Percentiles rank a stretch among this genome's conserved stretches.
These are phyloP conservation scores for Dendrobium huoshanense DNA, from an alignment of 106 monocot genomes.

Conservation along the genomic window DNA sequence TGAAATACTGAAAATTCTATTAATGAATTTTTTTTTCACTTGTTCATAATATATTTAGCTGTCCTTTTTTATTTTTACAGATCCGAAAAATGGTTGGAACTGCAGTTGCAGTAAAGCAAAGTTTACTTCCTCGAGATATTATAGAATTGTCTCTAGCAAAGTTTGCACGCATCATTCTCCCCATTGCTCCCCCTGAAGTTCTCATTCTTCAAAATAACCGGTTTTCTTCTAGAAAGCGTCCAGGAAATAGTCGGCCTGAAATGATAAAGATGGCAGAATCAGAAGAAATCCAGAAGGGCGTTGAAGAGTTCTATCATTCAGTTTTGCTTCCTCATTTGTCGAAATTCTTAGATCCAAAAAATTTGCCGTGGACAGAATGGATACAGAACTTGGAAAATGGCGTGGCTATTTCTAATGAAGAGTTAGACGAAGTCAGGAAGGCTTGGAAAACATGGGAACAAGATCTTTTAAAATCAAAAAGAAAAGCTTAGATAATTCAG, in stretches of 20 bases:
- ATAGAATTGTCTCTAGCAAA: constrained; percentile 69
- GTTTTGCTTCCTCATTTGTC: constrained; percentile 55
- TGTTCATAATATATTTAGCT: too few species aligned
- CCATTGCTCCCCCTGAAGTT: constrained; percentile 80
- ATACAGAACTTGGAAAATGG: constrained; percentile 51
- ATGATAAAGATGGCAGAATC: constrained; percentile 54
- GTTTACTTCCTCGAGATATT: constrained; percentile 62
- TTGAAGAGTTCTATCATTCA: constrained; percentile 51
- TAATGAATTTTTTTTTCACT: too few species aligned
- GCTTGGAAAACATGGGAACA: constrained; percentile 65
- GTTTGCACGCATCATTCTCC: constrained; percentile 77
- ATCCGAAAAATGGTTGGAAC: constrained; percentile 97
- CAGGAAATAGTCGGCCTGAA: constrained; percentile 51
- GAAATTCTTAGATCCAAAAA: constrained; percentile 69
- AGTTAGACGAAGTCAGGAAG: constrained; percentile 60
- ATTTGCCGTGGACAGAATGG: constrained; percentile 77
- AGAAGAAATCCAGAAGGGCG: constrained; percentile 41
- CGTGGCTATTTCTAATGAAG: constrained; percentile 48
- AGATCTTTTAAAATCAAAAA: constrained; percentile 6
- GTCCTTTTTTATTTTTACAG: constrained; percentile 18
- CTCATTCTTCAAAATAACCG: constrained; percentile 54
- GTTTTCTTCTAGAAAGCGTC: constrained; percentile 34
- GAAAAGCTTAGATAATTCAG: background rate
- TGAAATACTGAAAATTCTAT: too few species aligned
- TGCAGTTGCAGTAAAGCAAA: constrained; percentile 78